These are phyloP conservation scores for Leccinum solheimii DNA, from an alignment of 1,284 basidiomycete genomes.

Conservation along the genomic window DNA sequence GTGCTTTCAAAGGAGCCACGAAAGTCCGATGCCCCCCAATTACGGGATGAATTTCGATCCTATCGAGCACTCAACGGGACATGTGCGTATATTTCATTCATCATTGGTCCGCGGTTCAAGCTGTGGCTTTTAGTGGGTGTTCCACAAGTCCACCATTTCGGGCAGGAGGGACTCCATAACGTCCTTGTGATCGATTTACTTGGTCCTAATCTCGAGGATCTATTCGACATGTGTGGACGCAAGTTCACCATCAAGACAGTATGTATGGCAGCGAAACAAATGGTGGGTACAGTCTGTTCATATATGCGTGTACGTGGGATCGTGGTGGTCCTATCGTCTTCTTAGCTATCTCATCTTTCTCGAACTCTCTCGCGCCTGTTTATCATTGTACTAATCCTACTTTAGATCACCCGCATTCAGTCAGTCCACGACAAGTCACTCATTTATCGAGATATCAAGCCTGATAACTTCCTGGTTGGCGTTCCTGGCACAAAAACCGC, in stretches of 20 bases:
- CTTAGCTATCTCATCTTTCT: background rate
- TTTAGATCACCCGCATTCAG: slow-evolving; percentile 92
- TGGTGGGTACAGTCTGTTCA: slow-evolving; percentile 59
- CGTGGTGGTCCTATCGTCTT: background rate
- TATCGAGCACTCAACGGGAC: slow-evolving; percentile 95
- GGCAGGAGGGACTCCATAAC: slow-evolving; percentile 97
- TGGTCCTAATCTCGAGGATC: slow-evolving; percentile 94
- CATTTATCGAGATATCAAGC: slow-evolving; percentile 99
- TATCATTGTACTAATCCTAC: slow-evolving; percentile 10
- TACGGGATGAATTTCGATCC: slow-evolving; percentile 95
- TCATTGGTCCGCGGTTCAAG: slow-evolving; percentile 18
- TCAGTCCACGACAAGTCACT: slow-evolving; percentile 98
- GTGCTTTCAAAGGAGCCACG: slow-evolving; percentile 78
- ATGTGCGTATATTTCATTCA: slow-evolving; percentile 54
- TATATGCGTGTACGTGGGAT: slow-evolving; percentile 5
- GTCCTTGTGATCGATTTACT: slow-evolving; percentile 96
- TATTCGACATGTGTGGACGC: slow-evolving; percentile 98
- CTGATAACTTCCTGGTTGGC: slow-evolving; percentile 98
- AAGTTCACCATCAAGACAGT: slow-evolving; percentile 98
- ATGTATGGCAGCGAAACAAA: slow-evolving; percentile 98
- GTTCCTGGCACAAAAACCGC: slow-evolving; percentile 91
- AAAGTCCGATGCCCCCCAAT: slow-evolving; percentile 97
- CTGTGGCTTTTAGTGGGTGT: slow-evolving; percentile 68
- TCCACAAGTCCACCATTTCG: slow-evolving; percentile 98
- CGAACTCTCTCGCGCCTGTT: background rate